Base-by-base conservation (phyloP, 345 rosid genomes). In the Acer campestre region DNA sequence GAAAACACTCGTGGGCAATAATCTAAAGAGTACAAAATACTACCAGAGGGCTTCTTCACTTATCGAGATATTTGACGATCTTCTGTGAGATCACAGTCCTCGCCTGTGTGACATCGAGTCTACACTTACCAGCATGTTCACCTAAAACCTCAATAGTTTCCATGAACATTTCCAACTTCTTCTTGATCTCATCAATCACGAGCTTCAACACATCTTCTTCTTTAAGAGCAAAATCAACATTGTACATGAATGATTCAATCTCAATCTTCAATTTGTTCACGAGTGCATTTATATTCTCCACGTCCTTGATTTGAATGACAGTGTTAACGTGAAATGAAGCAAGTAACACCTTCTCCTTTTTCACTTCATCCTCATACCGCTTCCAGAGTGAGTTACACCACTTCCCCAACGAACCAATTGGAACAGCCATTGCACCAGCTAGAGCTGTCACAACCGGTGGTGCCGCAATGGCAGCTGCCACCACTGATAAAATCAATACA, bases 381-480 rank as follows among this genome's bases (percentile, higher is more conserved):
- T 77, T 85, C 98, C 94, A 92, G 7, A 92, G 87, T 14, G 83
- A 35, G 79, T 86, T 76, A 22, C 96, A 90, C 99, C 99, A 95
- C 79, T 88, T 92, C 13, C 99, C 97, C 31, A 90, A 81, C 0
- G 97, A 82, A 25, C 93, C 95, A 7, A 89, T 81, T 0, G 99
- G 95, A 71, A 86, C 92, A 7, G 93, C 70, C 68, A 95, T 48
- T 2, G 93, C 99, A 61, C 92, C 90, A 0, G 92, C 97, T 65
- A 93, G 62, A 38, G 96, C 96, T 8, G 84, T 84, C 11, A 90
- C 76, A 22, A 93, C 80, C 20, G 97, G 96, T 0, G 98, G 98
- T 10, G 93, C 94, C 27, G 97, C 88, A 73, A 92, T 73, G 7
- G 98, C 93, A 64, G 95, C 98, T 71, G 99, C 98, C 75, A 92